Evolutionary conservation across 106 monocot species (phyloP).

Genomic region (Agapanthus africanus): DNA sequence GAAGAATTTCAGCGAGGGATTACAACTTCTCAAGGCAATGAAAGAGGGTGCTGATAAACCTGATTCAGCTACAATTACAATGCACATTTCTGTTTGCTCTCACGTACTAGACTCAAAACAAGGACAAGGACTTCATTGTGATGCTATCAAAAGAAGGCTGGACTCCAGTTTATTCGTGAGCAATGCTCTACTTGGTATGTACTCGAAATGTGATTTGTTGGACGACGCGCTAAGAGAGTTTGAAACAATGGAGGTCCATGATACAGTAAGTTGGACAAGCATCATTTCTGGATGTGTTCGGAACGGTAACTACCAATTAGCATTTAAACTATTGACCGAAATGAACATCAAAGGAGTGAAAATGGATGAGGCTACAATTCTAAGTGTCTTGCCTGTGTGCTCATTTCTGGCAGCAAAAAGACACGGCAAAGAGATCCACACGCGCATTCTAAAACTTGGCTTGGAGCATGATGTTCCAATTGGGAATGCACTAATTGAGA

Average conservation of each 20-base stretch:
- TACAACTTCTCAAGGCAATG: constrained; percentile 16
- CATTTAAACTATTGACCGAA: constrained; percentile 19
- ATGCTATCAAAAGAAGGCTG: constrained; percentile 16
- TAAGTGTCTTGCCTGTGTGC: constrained; percentile 11
- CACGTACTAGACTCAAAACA: constrained; percentile 9
- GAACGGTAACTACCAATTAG: constrained; percentile 11
- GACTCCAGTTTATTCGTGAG: constrained; percentile 8
- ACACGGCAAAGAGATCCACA: constrained; percentile 34
- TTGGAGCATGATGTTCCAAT: constrained; percentile 21
- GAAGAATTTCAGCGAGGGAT: constrained; percentile 7
- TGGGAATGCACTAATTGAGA: constrained; percentile 26
- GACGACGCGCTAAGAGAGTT: constrained; percentile 17
- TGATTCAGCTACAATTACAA: constrained; percentile 17
- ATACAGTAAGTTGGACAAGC: constrained; percentile 16
- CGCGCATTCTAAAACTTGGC: constrained; percentile 13
- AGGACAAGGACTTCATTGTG: constrained; percentile 21
- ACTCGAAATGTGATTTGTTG: constrained; percentile 26
- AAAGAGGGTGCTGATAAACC: constrained; percentile 8
- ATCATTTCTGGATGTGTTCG: constrained; percentile 21
- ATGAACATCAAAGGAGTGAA: constrained; percentile 6
- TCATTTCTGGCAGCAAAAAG: constrained; percentile 11
- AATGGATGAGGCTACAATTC: constrained; percentile 12
- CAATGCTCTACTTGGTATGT: constrained; percentile 31
- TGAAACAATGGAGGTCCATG: constrained; percentile 18
- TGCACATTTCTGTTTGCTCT: constrained; percentile 16